A percentile compares a stretch with the other conserved stretches of the same genome.
Evolutionary conservation across 176 grass and related monocot genomes (phyloP).

Genomic region (Carex myosuroides): DNA sequence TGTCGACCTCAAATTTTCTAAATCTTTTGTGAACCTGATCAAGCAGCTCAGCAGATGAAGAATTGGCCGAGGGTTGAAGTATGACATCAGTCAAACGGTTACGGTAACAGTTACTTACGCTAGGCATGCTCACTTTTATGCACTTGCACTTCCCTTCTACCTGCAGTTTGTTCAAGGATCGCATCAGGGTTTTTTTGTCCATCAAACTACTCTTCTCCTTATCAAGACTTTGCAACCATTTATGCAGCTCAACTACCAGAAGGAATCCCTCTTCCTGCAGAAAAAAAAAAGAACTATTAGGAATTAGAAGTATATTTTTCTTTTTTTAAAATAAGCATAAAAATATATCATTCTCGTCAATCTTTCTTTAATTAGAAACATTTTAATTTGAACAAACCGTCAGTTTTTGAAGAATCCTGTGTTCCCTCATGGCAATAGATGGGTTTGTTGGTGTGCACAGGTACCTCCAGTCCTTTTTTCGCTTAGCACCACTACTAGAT

Average conservation of each 20-base stretch:
- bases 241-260: constrained; percentile 71
- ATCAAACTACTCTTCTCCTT: constrained; percentile 67
- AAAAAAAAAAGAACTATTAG: not conserved
- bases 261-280: constrained; percentile 79
- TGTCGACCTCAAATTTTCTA: constrained; percentile 67
- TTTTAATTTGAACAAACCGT: constrained; percentile 35
- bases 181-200: constrained; percentile 75
- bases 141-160: constrained; percentile 69
- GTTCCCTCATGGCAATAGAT: constrained; percentile 48
- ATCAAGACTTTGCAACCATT: constrained; percentile 69
- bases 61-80: constrained; percentile 65
- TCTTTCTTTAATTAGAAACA: constrained; percentile 23
- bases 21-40: constrained; percentile 69
- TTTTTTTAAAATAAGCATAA: not conserved
- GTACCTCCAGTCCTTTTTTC: constrained; percentile 36
- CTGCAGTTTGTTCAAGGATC: constrained; percentile 86
- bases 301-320: not conserved
- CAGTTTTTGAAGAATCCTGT: constrained; percentile 74
- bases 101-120: constrained; percentile 61
- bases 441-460: constrained; percentile 33
- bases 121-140: constrained; percentile 73
- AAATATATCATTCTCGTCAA: constrained; percentile 8
- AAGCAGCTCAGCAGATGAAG: constrained; percentile 61
- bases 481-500: constrained; percentile 19
- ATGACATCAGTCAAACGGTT: constrained; percentile 75